phyloP scores from a whole-genome alignment of 169 alveolate species.

The Condylostoma magnum region DNA sequence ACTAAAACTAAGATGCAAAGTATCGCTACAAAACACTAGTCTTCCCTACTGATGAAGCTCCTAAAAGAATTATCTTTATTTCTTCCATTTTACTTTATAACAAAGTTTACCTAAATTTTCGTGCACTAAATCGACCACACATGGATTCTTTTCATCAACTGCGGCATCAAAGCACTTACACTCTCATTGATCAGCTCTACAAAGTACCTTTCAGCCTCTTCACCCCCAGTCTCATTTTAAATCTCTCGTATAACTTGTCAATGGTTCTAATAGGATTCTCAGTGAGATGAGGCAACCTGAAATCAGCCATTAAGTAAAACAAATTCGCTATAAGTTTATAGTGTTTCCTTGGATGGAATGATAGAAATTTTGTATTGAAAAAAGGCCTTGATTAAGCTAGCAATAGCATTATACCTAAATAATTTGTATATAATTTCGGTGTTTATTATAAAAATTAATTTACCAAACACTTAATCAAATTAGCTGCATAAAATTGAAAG shows the following conservation, averaged over 20 bases:
- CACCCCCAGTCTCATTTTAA: conserved; percentile 80
- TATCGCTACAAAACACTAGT: no score
- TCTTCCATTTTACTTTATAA: no score
- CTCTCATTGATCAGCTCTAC: conserved; percentile 81
- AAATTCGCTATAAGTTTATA: conserved; percentile 50
- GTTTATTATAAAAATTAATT: no score
- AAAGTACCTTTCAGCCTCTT: conserved; percentile 87
- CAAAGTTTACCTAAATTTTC: conserved; percentile 31
- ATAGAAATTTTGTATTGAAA: no score
- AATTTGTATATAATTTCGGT: no score
- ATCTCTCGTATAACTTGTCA: conserved; percentile 78
- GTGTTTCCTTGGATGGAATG: conserved; percentile 52
- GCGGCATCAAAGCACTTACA: conserved; percentile 90
- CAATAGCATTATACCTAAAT: no score
- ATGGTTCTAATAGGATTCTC: conserved; percentile 50
- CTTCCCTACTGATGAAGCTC: no score
- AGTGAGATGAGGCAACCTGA: conserved; percentile 3
- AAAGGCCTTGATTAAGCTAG: no score
- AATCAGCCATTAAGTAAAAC: conserved; percentile 39
- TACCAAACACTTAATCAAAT: no score
- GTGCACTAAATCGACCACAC: conserved; percentile 88
- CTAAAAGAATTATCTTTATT: no score
- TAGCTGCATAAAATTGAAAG: no score
- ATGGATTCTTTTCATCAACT: conserved; percentile 85
- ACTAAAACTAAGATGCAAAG: no score